A percentile compares a stretch with the other conserved stretches of the same genome.
phyloP scores from a whole-genome alignment of 331 rosid genomes.

The Rosa hybrid region DNA sequence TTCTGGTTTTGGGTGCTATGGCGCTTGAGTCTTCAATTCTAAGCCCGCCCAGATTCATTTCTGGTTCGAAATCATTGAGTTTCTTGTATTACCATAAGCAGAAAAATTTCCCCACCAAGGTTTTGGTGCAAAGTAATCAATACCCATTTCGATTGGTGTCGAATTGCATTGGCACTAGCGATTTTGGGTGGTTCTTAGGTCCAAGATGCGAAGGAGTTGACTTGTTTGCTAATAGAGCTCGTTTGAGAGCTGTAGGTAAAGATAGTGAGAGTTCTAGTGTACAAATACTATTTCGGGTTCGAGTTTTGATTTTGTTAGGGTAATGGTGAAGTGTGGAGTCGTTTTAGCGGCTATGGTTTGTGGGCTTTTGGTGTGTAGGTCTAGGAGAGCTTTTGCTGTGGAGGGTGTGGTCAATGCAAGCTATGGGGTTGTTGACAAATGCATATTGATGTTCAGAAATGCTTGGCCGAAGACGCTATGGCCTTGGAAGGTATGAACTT shows the following conservation, averaged over 20 bases:
- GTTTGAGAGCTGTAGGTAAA: constrained; percentile 43
- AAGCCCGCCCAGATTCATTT: constrained; percentile 35
- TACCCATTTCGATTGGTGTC: constrained; percentile 48
- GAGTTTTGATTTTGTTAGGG: constrained; percentile 39
- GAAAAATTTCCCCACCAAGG: constrained; percentile 44
- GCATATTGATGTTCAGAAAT: constrained; percentile 64
- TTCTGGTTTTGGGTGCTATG: constrained; percentile 39
- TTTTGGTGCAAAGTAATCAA: constrained; percentile 22
- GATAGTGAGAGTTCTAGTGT: constrained; percentile 30
- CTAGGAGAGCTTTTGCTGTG: constrained; percentile 61
- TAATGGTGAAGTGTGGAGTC: constrained; percentile 53
- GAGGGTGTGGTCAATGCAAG: constrained; percentile 73
- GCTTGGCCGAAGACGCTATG: constrained; percentile 87
- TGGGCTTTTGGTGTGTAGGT: constrained; percentile 62
- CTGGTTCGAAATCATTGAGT: constrained; percentile 43
- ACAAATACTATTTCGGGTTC: constrained; percentile 34
- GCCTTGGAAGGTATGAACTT: constrained; percentile 92
- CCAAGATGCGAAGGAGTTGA: constrained; percentile 30
- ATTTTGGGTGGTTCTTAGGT: constrained; percentile 38
- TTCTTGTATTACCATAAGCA: constrained; percentile 34
- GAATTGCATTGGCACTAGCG: constrained; percentile 37
- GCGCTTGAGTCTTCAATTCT: constrained; percentile 55
- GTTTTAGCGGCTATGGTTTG: constrained; percentile 68
- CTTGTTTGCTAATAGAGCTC: constrained; percentile 33
- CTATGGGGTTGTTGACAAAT: constrained; percentile 69